Evolutionary conservation across 176 grass and related monocot species (phyloP), one percentile per base, ranked within the genome.

Genomic region (Oryza longistaminata): DNA sequence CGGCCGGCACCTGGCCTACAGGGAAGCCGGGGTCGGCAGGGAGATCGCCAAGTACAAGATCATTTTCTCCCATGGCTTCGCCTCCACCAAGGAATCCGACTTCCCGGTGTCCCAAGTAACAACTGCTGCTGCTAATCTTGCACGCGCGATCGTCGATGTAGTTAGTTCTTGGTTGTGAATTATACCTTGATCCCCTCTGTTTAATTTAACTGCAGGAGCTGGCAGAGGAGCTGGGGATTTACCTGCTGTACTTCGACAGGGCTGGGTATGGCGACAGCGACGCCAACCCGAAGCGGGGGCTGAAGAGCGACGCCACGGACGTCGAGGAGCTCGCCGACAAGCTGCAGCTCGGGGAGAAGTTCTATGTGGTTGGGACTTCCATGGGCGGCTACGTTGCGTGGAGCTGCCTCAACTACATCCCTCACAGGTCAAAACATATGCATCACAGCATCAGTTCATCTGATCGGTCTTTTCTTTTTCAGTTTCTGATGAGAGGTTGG

Each of bases 211-310:
- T 42, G 34, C 86, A 93, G 93, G 83, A 89, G 35, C 70, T 92
- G 52, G 80, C 71, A n/a, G 88, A 90, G 31, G 83, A 90, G 71
- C 76, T 95, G 60, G 86, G 72, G 44, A 79, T 95, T 26, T 89
- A 83, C 58, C 73, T 75, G 9, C 7, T 92, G n/a, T 88, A 74
- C 43, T 95, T 90, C 53, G 93, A 95, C 86, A 80, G 90, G 52
- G 93, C 93, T 21, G 90, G 93, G 79, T 92, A 95, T 29, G 86
- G 90, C 10, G 90, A 91, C n/a, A 92, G 90, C 73, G 86, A 95
- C 62, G 85, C 90, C 26, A 92, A 91, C 76, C 86, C 90, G 3
- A 86, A 17, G 55, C 83, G 90, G 27, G 48, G 58, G 9, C 83
- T 95, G 11, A 87, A 75, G 80, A 91, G 91, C 16, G 91, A 93